Percentiles rank a stretch among this genome's conserved stretches.
Evolutionary conservation across 2,329 filamentous ascomycete genomes (phyloP).

Genomic region (Magnaporthiopsis poae): DNA sequence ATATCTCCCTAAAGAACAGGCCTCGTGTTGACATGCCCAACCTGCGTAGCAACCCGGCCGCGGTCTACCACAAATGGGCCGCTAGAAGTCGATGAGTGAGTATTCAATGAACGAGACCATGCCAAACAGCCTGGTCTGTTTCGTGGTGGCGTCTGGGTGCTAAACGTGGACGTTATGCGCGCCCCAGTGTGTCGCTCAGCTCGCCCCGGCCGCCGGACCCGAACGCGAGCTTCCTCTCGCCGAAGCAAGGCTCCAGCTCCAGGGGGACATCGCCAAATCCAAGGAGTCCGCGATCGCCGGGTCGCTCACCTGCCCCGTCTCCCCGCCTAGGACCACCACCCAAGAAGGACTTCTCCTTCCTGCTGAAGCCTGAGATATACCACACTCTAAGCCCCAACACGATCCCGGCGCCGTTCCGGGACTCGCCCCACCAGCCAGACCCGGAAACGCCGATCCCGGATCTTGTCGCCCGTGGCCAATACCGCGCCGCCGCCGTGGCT

Average conservation of each 20-base stretch:
- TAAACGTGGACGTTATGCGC: neutral
- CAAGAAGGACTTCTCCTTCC: slow-evolving; percentile 68
- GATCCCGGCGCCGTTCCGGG: slow-evolving; percentile 57
- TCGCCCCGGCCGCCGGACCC: slow-evolving; percentile 1
- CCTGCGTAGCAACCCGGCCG: slow-evolving; percentile 1
- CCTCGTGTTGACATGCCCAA: neutral
- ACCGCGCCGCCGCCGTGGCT: slow-evolving; percentile 65
- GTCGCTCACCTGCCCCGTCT: slow-evolving; percentile 20
- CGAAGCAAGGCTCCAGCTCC: neutral
- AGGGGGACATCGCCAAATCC: slow-evolving; percentile 14
- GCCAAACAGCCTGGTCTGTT: neutral
- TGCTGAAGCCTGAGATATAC: slow-evolving; percentile 72
- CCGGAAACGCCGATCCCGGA: slow-evolving; percentile 55
- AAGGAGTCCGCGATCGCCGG: slow-evolving; percentile 17
- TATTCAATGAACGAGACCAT: neutral
- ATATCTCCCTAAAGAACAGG: neutral
- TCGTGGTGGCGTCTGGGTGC: neutral
- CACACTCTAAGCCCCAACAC: slow-evolving; percentile 62
- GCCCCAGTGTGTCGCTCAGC: slow-evolving; percentile 3
- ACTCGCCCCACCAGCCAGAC: slow-evolving; percentile 53
- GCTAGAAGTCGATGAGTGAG: slow-evolving; percentile 7
- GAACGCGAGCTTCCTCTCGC: slow-evolving; percentile 2
- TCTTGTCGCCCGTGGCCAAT: slow-evolving; percentile 65
- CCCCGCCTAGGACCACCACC: slow-evolving; percentile 21
- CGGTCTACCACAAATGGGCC: slow-evolving; percentile 7